phyloP scores from a whole-genome alignment of 164 flowering plant genomes.

The Taxillus chinensis region DNA sequence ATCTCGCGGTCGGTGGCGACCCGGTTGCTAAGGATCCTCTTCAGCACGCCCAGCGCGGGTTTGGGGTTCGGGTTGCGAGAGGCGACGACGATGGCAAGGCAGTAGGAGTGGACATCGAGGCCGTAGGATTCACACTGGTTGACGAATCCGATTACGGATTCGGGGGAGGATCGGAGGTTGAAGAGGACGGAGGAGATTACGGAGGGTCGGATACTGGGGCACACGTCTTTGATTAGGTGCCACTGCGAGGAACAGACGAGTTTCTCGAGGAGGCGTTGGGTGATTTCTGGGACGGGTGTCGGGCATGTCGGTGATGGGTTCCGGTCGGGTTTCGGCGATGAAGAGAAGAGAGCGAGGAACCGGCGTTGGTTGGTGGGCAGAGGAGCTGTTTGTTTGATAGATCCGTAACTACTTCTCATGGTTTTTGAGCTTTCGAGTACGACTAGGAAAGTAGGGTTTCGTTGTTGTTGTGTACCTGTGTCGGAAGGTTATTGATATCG shows the following conservation, averaged over 20 bases:
- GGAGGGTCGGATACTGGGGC: slow-evolving; percentile 21
- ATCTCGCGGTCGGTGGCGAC: slow-evolving; percentile 14
- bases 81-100: slow-evolving; percentile 37
- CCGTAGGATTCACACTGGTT: slow-evolving; percentile 16
- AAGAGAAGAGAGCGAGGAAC: neutral
- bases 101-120: slow-evolving; percentile 30
- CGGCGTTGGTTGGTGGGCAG: neutral
- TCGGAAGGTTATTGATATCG: no score
- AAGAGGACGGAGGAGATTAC: slow-evolving; percentile 26
- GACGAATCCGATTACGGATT: slow-evolving; percentile 30
- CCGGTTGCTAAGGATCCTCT: slow-evolving; percentile 15
- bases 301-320: neutral
- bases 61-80: slow-evolving; percentile 33
- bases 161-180: slow-evolving; percentile 35
- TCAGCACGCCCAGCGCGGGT: slow-evolving; percentile 37
- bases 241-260: slow-evolving; percentile 39
- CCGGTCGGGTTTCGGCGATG: neutral
- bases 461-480: neutral
- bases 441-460: neutral
- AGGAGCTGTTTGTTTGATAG: neutral
- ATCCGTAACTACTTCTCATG: neutral
- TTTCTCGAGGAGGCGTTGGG: slow-evolving; percentile 2
- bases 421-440: neutral
- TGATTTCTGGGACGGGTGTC: slow-evolving; percentile 2
- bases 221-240: slow-evolving; percentile 43